Evolutionary conservation across 768 basidiomycete genomes (phyloP).

Genomic region (Gyrodon lividus): DNA sequence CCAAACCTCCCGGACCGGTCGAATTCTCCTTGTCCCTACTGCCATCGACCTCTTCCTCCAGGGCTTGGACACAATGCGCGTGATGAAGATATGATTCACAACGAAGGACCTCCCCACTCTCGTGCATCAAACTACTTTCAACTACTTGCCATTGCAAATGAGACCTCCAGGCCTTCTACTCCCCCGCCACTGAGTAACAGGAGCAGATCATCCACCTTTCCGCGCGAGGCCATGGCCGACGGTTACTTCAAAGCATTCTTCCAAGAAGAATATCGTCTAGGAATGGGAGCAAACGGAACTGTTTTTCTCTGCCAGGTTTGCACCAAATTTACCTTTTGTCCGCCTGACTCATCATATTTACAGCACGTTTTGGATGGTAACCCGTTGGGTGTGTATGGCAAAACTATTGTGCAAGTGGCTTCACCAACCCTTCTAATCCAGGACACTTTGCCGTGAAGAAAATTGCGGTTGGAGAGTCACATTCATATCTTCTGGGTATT

Average conservation of each 20-base stretch:
- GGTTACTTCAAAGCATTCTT: slow-evolving; percentile 95
- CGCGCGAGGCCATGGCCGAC: slow-evolving; percentile 76
- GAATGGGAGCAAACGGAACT: slow-evolving; percentile 93
- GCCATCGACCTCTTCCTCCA: slow-evolving; percentile 57
- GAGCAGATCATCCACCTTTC: slow-evolving; percentile 42
- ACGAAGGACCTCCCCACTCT: slow-evolving; percentile 44
- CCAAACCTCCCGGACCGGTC: slow-evolving; percentile 26
- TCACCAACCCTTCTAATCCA: slow-evolving; percentile 18
- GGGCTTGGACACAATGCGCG: slow-evolving; percentile 36
- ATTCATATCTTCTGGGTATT: slow-evolving; percentile 79
- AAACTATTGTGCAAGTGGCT: not conserved
- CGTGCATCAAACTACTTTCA: slow-evolving; percentile 81
- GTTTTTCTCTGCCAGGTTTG: slow-evolving; percentile 86
- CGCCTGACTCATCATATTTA: slow-evolving; percentile 3
- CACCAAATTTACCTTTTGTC: not conserved
- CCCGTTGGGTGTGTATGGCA: slow-evolving; percentile 53
- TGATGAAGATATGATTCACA: slow-evolving; percentile 29
- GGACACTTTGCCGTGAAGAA: slow-evolving; percentile 96
- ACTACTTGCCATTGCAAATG: slow-evolving; percentile 69
- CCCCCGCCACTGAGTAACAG: slow-evolving; percentile 37
- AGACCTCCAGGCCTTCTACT: slow-evolving; percentile 52
- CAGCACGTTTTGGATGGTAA: slow-evolving; percentile 89
- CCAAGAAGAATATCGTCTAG: slow-evolving; percentile 81
- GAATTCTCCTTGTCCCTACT: slow-evolving; percentile 63
- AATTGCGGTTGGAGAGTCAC: slow-evolving; percentile 90